Evolutionary conservation across 768 basidiomycete species (phyloP).

Genomic region (Thelephora aurantiotincta): DNA sequence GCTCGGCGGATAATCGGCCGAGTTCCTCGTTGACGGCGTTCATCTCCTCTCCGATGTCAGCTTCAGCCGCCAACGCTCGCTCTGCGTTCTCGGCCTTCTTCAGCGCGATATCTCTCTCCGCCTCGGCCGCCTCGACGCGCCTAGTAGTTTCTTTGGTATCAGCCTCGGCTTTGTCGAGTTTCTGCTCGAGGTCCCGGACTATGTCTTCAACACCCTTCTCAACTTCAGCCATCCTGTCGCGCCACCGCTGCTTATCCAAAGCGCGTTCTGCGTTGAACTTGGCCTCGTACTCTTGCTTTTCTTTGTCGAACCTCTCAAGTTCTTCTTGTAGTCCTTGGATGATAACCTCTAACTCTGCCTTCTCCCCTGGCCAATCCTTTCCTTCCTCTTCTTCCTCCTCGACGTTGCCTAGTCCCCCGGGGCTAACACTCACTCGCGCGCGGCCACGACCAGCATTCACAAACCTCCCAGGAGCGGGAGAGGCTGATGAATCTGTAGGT

Average conservation of each 20-base stretch:
- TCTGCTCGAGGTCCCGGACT: constrained; percentile 48
- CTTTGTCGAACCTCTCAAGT: constrained; percentile 21
- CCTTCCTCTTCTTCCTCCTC: constrained; percentile 50
- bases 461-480: constrained; percentile 2
- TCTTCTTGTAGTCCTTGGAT: constrained; percentile 19
- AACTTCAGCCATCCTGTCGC: constrained; percentile 55
- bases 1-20: constrained; percentile 37
- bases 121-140: constrained; percentile 32
- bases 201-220: constrained; percentile 57
- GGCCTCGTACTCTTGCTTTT: constrained; percentile 24
- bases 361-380: constrained; percentile 49
- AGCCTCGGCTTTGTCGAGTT: constrained; percentile 36
- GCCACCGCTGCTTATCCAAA: constrained; percentile 58
- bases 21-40: constrained; percentile 52
- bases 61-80: constrained; percentile 41
- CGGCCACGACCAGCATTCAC: constrained; percentile 15
- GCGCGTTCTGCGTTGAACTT: constrained; percentile 42
- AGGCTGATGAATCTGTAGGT: constrained; percentile 5
- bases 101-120: constrained; percentile 38
- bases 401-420: constrained; percentile 41
- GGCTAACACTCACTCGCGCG: constrained; percentile 36
- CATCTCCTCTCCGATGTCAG: constrained; percentile 56
- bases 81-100: constrained; percentile 57
- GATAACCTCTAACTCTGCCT: constrained; percentile 32
- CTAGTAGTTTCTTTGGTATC: constrained; percentile 24